These are phyloP conservation scores for Aaosphaeria pasadenensis DNA, from an alignment of 2,329 filamentous ascomycete species.

Conservation along the genomic window DNA sequence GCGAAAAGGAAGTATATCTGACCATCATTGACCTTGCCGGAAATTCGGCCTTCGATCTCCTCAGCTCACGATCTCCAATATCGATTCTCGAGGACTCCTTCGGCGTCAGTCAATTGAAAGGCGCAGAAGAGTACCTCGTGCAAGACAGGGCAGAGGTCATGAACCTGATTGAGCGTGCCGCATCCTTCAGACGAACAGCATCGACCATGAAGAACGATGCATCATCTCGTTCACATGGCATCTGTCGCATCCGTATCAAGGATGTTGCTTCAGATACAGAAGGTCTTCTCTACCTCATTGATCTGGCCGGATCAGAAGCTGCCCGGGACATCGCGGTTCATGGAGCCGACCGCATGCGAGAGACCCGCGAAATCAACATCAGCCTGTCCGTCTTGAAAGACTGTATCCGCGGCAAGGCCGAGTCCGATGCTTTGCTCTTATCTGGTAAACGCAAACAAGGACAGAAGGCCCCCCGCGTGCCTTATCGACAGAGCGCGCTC, in stretches of 20 bases:
- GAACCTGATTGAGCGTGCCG: conserved; percentile 36
- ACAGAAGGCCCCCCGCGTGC: conserved; percentile 40
- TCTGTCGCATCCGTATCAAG: conserved; percentile 48
- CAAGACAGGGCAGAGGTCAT: conserved; percentile 25
- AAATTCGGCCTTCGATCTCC: conserved; percentile 18
- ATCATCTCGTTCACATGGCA: conserved; percentile 50
- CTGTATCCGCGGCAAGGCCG: conserved; percentile 49
- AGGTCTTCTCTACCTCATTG: conserved; percentile 48
- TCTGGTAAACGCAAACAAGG: conserved; percentile 4
- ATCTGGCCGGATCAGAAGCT: conserved; percentile 50
- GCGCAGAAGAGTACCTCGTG: conserved; percentile 41
- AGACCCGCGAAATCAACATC: conserved; percentile 48
- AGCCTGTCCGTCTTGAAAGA: conserved; percentile 52
- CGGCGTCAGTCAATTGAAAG: conserved; percentile 43
- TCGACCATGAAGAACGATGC: conserved; percentile 47
- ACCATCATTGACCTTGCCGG: conserved; percentile 41
- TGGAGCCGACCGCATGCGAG: conserved; percentile 44
- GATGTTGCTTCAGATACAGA: conserved; percentile 34
- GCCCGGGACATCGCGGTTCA: conserved; percentile 44
- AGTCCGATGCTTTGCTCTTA: conserved; percentile 22
- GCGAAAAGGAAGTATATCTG: conserved; percentile 30
- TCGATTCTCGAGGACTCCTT: conserved; percentile 48
- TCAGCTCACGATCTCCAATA: conserved; percentile 42
- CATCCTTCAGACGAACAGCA: conserved; percentile 42
- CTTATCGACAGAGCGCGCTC: conserved; percentile 47